Evolutionary conservation across 2,329 filamentous ascomycete genomes (phyloP), one percentile per base, ranked within the genome.

Genomic region (Colletotrichum plurivorum): DNA sequence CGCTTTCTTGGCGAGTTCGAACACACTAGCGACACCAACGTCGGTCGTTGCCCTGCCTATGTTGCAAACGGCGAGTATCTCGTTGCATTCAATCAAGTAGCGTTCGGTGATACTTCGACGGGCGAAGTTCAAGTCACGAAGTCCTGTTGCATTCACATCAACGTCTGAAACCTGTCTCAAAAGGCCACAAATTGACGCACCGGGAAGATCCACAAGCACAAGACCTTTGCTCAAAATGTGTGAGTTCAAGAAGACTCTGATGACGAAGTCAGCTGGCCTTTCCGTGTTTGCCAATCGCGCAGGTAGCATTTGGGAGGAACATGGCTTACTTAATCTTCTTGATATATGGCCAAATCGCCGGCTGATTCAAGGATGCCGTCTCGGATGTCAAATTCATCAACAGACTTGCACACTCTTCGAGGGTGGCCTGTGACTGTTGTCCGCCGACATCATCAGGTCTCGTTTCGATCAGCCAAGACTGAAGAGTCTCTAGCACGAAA

Each of bases 131-230:
- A 81, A 63, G 72, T 87, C 84, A 1, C 81, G 83, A 9, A 87
- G 80, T 0, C 84, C 84, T 84, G 45, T 18, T 45, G 13, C 15
- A 8, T 43, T 43, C 12, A 8, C 8, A 36, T 10, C 8, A 43
- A 43, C 0, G 41, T 43, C 41, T 16, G 13, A n/a, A 4, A 15
- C 16, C 15, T 43, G 15, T 15, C 0, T 41, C 1, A 2, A 13
- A 1, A 1, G 36, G 15, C 2, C 46, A 57, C 1, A 22, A 41
- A 5, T 10, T 15, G 20, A 70, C 73, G 22, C 77, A 84, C 83
- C 84, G 27, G 84, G 84, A 18, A 87, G 78, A 66, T 87, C 84
- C 0, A 84, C 84, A 7, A 87, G 77, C 4, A 86, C 73, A 1
- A 87, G 76, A 0, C 84, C 85, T 61, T 81, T 83, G 64, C 82